Evolutionary conservation across 2,329 filamentous ascomycete species (phyloP).

Genomic region (Fusarium tricinctum): DNA sequence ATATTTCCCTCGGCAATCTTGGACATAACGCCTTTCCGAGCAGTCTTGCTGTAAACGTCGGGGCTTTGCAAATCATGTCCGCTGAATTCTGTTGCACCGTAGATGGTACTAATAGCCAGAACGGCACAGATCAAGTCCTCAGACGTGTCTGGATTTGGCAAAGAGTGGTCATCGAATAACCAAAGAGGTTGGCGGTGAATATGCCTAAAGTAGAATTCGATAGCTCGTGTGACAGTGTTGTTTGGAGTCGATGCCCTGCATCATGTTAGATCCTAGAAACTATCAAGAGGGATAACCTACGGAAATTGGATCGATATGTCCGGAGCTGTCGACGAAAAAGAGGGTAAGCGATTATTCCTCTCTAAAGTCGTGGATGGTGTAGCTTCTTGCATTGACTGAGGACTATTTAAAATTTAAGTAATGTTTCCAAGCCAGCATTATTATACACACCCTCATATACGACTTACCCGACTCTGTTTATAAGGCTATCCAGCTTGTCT

Average conservation of each 20-base stretch:
- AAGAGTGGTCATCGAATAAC: conserved; percentile 8
- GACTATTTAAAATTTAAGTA: not conserved
- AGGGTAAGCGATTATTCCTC: not conserved
- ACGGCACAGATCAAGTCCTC: conserved; percentile 15
- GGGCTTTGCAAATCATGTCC: conserved; percentile 1
- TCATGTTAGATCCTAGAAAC: not conserved
- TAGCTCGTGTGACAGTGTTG: not conserved
- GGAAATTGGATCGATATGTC: not conserved
- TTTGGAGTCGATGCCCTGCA: accelerated
- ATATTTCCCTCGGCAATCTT: conserved; percentile 23
- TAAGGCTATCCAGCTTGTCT: conserved; percentile 33
- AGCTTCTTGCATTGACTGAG: conserved; percentile 6
- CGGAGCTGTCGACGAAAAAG: not conserved
- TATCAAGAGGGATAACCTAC: too few relatives aligned
- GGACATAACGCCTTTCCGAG: conserved; percentile 23
- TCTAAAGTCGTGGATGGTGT: not conserved
- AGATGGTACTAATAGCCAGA: conserved; percentile 13
- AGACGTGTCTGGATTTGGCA: not conserved
- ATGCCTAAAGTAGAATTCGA: conserved; percentile 27
- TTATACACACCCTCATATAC: too few relatives aligned
- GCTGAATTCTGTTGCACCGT: accelerated
- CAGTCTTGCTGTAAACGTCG: conserved; percentile 4
- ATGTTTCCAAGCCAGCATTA: too few relatives aligned
- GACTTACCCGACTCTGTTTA: conserved; percentile 22
- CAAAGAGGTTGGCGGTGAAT: conserved; percentile 36